Evolutionary conservation across 257 asterid genomes (phyloP), one percentile per base, ranked within the genome.

Genomic region (Phtheirospermum japonicum): DNA sequence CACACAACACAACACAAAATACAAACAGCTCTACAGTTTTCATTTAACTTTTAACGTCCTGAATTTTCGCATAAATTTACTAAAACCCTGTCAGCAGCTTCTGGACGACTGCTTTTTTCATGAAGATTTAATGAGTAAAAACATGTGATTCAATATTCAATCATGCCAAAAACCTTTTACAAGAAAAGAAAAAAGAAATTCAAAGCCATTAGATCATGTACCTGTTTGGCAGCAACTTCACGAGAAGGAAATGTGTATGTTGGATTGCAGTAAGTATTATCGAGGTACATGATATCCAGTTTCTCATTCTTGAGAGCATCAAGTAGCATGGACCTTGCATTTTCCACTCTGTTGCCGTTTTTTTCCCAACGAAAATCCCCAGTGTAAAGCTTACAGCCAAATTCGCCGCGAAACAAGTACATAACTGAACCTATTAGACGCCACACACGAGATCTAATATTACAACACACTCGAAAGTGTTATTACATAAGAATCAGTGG

Each of bases 291-390:
- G 36, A 48, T 53, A 75, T 85, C 84, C 39, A 90, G 80, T 32
- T 78, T 74, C 73, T 74, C 77, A 48, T 76, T 68, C 74, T 85
- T 75, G 66, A 90, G 84, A 76, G 90, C 91, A 67, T 83, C 81
- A 54, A 80, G 93, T 62, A 87, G 66, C 90, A 82, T 64, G 20
- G 79, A 57, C 76, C 75, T 87, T 72, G 82, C 84, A 67, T 36
- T 69, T 68, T 73, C 75, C 2, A 68, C 75, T 59, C 76, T 78
- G 56, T 65, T 54, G 36, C 70, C 66, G 60, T 56, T 57, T 32
- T 51, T 69, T 73, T 90, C 90, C 96, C 97, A 90, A 52, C 96
- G 90, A 61, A 90, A 90, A 76, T 90, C 97, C 71, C 97, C 97
- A 34, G 97, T 87, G 66, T 67, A 77, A 28, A 90, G 90, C 85